These are phyloP conservation scores for Malus hybrid DNA, from an alignment of 331 rosid species.

Conservation along the genomic window DNA sequence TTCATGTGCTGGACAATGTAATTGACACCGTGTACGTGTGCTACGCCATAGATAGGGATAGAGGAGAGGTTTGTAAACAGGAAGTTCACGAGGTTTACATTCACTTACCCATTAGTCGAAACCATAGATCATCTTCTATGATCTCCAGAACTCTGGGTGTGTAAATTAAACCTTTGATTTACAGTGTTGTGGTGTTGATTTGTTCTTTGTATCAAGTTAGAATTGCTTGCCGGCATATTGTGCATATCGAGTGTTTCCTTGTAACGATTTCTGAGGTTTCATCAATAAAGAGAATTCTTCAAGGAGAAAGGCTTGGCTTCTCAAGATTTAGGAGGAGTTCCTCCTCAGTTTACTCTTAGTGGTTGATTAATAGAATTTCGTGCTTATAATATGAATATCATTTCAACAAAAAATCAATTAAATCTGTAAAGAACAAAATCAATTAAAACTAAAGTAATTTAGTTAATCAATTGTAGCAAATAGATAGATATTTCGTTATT, in stretches of 20 bases:
- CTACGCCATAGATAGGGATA: constrained; percentile 82
- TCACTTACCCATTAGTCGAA: constrained; percentile 76
- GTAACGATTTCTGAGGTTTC: background rate
- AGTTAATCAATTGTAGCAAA: no score
- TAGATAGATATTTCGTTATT: no score
- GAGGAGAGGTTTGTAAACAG: constrained; percentile 85
- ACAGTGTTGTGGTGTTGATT: constrained; percentile 5
- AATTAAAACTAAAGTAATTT: no score
- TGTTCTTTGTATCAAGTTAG: constrained; percentile 5
- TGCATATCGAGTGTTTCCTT: constrained; percentile 14
- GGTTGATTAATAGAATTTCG: no score
- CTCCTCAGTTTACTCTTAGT: no score
- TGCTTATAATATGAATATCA: no score
- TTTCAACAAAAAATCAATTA: no score
- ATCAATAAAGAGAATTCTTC: constrained; percentile 3
- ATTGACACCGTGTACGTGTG: constrained; percentile 78
- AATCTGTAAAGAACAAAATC: no score
- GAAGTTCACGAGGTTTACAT: constrained; percentile 89
- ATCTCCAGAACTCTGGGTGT: constrained; percentile 33
- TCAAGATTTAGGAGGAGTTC: no score
- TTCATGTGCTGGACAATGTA: constrained; percentile 72
- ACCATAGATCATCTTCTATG: constrained; percentile 59
- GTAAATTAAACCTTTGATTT: constrained; percentile 6
- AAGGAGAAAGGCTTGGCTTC: no score
- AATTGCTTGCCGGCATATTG: constrained; percentile 10